Evolutionary conservation across 495 filamentous ascomycete species (phyloP).

Genomic region (Usnea hakonensis): DNA sequence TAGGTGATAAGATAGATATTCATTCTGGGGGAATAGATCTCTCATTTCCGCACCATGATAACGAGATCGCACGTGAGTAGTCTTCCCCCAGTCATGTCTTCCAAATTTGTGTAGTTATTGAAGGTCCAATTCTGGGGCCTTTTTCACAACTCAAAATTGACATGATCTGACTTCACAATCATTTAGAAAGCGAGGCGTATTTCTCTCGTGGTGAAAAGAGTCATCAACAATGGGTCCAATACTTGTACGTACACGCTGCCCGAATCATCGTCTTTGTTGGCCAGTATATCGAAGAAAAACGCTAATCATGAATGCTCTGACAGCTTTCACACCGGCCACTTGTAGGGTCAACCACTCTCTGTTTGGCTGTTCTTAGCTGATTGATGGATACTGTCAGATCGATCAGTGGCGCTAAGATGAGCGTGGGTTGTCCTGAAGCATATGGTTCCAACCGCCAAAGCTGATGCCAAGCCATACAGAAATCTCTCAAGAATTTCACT

Average conservation of each 20-base stretch:
- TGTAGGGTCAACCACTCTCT: background rate
- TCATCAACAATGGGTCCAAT: conserved; percentile 79
- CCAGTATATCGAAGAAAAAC: too few relatives aligned
- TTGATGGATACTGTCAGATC: conserved; percentile 28
- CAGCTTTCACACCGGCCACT: background rate
- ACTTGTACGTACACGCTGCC: conserved; percentile 69
- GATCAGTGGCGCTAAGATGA: conserved; percentile 91
- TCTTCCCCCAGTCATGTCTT: background rate
- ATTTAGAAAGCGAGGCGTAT: conserved; percentile 73
- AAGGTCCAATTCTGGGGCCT: background rate
- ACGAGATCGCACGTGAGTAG: conserved; percentile 64
- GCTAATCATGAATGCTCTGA: background rate
- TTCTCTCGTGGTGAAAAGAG: conserved; percentile 39
- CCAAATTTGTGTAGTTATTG: background rate
- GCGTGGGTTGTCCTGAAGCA: conserved; percentile 19
- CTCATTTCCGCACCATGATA: conserved; percentile 93
- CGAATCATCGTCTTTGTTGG: background rate
- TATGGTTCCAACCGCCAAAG: background rate
- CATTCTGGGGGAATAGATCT: conserved; percentile 92
- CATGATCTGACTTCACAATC: background rate
- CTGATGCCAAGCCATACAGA: conserved; percentile 26
- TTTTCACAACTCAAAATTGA: background rate
- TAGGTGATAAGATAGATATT: conserved; percentile 80
- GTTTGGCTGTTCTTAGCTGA: background rate
- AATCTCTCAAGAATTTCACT: conserved; percentile 94